Evolutionary conservation across 257 asterid species (phyloP).

Genomic region (Solanum virginianum): DNA sequence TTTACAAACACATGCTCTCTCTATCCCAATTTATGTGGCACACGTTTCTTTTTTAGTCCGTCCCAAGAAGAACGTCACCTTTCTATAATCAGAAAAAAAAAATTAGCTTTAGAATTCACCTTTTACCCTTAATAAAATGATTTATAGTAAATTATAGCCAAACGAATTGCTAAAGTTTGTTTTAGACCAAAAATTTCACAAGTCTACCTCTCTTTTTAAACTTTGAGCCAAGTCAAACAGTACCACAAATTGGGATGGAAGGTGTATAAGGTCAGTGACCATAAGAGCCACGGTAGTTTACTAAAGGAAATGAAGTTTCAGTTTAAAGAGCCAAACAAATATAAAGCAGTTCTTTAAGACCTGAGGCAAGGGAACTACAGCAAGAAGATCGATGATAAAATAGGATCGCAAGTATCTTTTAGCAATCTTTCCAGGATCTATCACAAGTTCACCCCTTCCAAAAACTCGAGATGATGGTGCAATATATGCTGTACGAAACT

Average conservation of each 20-base stretch:
- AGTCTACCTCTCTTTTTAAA: background rate
- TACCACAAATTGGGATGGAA: background rate
- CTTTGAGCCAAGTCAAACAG: background rate
- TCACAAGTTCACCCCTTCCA: slow-evolving; percentile 97
- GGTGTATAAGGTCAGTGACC: background rate
- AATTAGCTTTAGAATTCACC: background rate
- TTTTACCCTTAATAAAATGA: background rate
- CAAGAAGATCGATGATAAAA: slow-evolving; percentile 69
- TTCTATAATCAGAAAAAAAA: background rate
- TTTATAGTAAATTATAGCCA: background rate
- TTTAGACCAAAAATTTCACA: background rate
- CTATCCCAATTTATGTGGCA: background rate
- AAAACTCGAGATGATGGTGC: slow-evolving; percentile 99
- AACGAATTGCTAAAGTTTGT: background rate
- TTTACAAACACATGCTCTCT: background rate
- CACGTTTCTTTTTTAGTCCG: background rate
- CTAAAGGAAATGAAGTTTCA: background rate
- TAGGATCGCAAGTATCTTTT: slow-evolving; percentile 60
- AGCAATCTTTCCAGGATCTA: slow-evolving; percentile 82
- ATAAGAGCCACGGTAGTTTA: background rate
- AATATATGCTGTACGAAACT: slow-evolving; percentile 87
- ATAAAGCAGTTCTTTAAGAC: slow-evolving; percentile 13
- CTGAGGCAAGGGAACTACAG: slow-evolving; percentile 95
- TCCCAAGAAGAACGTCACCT: background rate
- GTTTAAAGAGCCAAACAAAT: background rate